phyloP scores from a whole-genome alignment of 1,284 basidiomycete species.

The Waitea zeae region DNA sequence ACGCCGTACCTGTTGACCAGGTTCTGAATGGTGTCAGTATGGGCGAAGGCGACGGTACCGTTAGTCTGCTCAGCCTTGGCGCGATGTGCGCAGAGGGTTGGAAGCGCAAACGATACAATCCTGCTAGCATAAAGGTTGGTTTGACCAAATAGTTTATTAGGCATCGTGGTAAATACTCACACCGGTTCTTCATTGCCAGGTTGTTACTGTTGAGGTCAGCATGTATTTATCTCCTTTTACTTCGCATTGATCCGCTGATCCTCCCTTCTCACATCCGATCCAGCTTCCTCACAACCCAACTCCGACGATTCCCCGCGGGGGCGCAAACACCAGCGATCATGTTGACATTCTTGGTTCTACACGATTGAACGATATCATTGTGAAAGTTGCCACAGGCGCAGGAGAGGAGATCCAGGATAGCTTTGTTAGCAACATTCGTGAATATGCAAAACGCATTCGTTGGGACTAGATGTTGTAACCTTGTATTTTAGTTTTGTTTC shows the following conservation, averaged over 20 bases:
- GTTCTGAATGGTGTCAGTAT: constrained; percentile 74
- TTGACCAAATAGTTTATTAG: constrained; percentile 60
- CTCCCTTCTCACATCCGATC: constrained; percentile 5
- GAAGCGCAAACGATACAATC: constrained; percentile 87
- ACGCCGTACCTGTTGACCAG: constrained; percentile 15
- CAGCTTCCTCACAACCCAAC: constrained; percentile 80
- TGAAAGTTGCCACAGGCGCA: constrained; percentile 73
- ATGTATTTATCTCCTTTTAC: too few species aligned
- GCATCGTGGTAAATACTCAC: too few species aligned
- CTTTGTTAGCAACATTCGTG: constrained; percentile 66
- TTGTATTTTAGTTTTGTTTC: too few species aligned
- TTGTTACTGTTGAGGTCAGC: too few species aligned
- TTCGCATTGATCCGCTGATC: too few species aligned
- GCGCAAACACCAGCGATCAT: constrained; percentile 82
- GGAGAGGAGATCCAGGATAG: constrained; percentile 54
- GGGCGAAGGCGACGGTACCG: constrained; percentile 94
- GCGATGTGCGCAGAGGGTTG: constrained; percentile 95
- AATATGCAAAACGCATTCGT: constrained; percentile 57
- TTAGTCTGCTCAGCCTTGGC: constrained; percentile 77
- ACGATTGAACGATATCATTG: constrained; percentile 77
- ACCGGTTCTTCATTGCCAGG: too few species aligned
- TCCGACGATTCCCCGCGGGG: constrained; percentile 66
- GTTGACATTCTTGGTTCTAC: constrained; percentile 89
- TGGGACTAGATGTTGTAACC: too few species aligned
- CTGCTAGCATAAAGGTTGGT: constrained; percentile 70